Evolutionary conservation across 192 early-diverging fungal species (phyloP).

Genomic region (Podila clonocystis): DNA sequence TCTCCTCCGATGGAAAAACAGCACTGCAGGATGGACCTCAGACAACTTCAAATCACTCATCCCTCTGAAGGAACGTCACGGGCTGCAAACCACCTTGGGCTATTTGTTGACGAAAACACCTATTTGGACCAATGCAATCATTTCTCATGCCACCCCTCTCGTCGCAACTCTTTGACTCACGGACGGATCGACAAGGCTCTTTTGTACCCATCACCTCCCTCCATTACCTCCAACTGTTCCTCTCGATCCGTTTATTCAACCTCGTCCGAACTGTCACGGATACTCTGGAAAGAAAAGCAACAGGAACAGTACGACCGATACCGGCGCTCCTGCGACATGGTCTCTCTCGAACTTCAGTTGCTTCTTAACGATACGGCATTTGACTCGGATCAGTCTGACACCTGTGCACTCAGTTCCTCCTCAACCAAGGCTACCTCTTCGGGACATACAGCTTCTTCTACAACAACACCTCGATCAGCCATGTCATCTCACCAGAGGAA

Average conservation of each 20-base stretch:
- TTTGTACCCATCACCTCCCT: not conserved
- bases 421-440: not conserved
- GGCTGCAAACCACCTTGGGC: not conserved
- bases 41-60: conserved; percentile 1
- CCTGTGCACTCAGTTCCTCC: not conserved
- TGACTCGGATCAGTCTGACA: conserved; percentile 5
- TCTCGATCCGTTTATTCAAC: conserved; percentile 1
- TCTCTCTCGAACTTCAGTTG: conserved; percentile 38
- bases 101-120: not conserved
- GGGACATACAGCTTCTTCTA: not conserved
- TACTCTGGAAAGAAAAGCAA: conserved; percentile 49
- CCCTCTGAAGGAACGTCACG: not conserved
- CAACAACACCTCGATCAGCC: not conserved
- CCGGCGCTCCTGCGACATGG: conserved; percentile 29
- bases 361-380: conserved; percentile 20
- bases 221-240: not conserved
- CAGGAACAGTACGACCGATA: conserved; percentile 44
- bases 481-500: not conserved
- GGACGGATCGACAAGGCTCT: not conserved
- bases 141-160: not conserved
- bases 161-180: not conserved
- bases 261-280: conserved; percentile 12
- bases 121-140: not conserved
- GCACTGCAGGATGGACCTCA: not conserved
- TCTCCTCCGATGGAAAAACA: conserved; percentile 1